phyloP scores from a whole-genome alignment of 2,329 filamentous ascomycete genomes.

The Dothiorella sarmentorum region DNA sequence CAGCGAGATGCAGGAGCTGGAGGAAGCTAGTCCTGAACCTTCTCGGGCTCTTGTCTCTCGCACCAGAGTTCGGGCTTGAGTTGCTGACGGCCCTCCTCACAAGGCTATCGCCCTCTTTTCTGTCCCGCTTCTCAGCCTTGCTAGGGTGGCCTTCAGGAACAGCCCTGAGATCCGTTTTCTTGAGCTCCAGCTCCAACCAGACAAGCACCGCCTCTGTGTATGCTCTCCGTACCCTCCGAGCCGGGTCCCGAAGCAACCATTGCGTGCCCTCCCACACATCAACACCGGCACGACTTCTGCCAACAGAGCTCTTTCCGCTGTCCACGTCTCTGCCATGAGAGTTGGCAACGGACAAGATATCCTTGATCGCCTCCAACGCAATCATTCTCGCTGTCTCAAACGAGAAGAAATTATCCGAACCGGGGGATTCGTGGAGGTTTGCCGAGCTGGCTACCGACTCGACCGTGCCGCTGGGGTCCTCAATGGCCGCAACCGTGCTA shows the following conservation, averaged over 20 bases:
- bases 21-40: slow-evolving; percentile 67
- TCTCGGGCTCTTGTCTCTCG: slow-evolving; percentile 32
- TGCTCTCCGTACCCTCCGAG: slow-evolving; percentile 73
- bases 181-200: slow-evolving; percentile 82
- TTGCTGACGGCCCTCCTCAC: slow-evolving; percentile 28
- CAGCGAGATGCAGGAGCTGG: slow-evolving; percentile 74
- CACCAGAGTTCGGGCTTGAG: background rate
- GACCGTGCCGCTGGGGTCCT: slow-evolving; percentile 49
- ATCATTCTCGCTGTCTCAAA: slow-evolving; percentile 58
- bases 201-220: slow-evolving; percentile 80
- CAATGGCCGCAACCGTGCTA: slow-evolving; percentile 46
- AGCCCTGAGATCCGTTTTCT: slow-evolving; percentile 60
- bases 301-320: slow-evolving; percentile 51
- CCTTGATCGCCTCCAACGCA: slow-evolving; percentile 76
- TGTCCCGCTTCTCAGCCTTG: slow-evolving; percentile 43
- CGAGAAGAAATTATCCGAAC: slow-evolving; percentile 58
- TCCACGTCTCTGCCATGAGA: slow-evolving; percentile 47
- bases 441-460: slow-evolving; percentile 47
- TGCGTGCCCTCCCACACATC: slow-evolving; percentile 95
- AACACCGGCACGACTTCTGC: slow-evolving; percentile 71
- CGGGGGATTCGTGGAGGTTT: slow-evolving; percentile 51
- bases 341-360: slow-evolving; percentile 79
- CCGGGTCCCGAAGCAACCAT: slow-evolving; percentile 79
- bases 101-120: slow-evolving; percentile 41
- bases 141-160: slow-evolving; percentile 50